These are phyloP conservation scores for Colletotrichum liriopes DNA, from an alignment of 2,329 filamentous ascomycete genomes.

Conservation along the genomic window DNA sequence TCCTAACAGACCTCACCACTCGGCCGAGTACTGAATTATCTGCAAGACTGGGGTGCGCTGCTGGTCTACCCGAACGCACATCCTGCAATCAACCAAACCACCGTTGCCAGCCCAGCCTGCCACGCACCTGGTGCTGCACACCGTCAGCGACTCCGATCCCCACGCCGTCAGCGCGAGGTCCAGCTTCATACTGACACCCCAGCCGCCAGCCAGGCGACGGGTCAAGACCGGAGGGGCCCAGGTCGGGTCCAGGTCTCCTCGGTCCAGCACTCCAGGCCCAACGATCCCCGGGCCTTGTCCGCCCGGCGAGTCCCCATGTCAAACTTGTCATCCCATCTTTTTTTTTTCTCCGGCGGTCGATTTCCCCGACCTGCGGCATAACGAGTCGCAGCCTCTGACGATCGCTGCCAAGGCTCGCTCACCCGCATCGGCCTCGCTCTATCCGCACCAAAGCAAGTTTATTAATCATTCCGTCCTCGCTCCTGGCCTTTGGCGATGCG, in stretches of 20 bases:
- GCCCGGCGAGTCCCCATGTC: conserved; percentile 21
- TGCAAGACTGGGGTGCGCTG: conserved; percentile 22
- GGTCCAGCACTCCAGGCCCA: conserved; percentile 18
- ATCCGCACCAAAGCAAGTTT: neutral
- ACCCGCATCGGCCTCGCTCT: neutral
- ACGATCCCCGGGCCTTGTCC: conserved; percentile 14
- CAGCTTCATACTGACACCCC: neutral
- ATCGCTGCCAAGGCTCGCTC: conserved; percentile 24
- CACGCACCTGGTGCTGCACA: neutral
- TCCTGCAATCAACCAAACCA: conserved; percentile 38
- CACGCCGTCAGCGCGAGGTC: neutral
- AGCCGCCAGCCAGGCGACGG: neutral
- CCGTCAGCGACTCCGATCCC: neutral
- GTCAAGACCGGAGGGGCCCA: neutral
- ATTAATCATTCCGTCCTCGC: neutral
- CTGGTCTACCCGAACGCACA: conserved; percentile 27
- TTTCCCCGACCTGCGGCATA: conserved; percentile 41
- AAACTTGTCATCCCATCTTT: conserved; percentile 42
- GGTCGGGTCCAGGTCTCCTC: neutral
- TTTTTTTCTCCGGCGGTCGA: conserved; percentile 26
- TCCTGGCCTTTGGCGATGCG: neutral
- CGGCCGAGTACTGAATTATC: conserved; percentile 44
- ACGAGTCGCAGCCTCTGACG: conserved; percentile 39
- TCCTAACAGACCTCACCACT: conserved; percentile 42
- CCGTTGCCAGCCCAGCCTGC: neutral